These are phyloP conservation scores for Phaseolus coccineus DNA, from an alignment of 331 rosid species.

Conservation along the genomic window DNA sequence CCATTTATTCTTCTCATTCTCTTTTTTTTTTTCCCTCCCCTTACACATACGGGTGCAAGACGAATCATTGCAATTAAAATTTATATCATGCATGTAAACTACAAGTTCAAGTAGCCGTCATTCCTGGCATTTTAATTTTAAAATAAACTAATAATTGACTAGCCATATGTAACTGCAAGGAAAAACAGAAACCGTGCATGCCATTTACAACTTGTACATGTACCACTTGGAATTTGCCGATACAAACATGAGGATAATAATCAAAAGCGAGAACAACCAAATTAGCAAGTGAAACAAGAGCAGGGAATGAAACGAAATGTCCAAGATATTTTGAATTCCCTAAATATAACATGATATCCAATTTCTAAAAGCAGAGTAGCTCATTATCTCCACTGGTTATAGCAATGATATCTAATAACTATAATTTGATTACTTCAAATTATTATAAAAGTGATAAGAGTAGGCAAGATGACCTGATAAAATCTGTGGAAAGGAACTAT, in stretches of 20 bases:
- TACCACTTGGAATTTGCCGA: constrained; percentile 1
- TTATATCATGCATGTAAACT: constrained; percentile 1
- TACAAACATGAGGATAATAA: not conserved
- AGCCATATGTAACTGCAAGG: constrained; percentile 3
- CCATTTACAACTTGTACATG: constrained; percentile 6
- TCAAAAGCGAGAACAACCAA: constrained; percentile 8
- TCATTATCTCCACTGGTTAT: not conserved
- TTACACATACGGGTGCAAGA: no score
- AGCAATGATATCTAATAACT: not conserved
- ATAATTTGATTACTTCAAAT: constrained; percentile 11
- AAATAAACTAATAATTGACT: not conserved
- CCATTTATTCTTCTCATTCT: no score
- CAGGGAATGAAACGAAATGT: not conserved
- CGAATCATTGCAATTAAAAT: not conserved
- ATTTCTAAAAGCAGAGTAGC: not conserved
- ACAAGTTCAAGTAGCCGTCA: not conserved
- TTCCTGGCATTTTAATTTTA: not conserved
- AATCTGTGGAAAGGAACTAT: not conserved
- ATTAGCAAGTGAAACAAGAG: constrained; percentile 5
- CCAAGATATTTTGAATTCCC: constrained; percentile 9
- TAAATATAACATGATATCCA: not conserved
- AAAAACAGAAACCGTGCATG: constrained; percentile 13
- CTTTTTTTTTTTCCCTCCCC: no score
- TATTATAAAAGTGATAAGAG: not conserved
- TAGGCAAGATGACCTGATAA: constrained; percentile 6